Conservation (phyloP, 2,329 filamentous ascomycete genomes). For the Aspergillus hortae region DNA sequence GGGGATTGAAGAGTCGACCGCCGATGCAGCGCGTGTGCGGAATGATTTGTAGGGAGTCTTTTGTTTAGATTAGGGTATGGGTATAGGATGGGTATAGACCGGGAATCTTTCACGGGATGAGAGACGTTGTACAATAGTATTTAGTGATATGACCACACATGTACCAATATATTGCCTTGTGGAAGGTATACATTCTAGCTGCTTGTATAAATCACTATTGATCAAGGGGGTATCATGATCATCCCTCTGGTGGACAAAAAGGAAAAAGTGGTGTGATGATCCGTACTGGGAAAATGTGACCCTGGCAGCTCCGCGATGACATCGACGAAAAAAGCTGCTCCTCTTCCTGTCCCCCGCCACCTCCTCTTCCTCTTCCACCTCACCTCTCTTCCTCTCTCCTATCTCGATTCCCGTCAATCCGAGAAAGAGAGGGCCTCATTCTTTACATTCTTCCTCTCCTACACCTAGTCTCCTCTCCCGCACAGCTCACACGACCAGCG, state of each 20-base stretch:
- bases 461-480: not conserved
- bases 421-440: not conserved
- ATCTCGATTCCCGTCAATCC: not conserved
- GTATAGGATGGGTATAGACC: not conserved
- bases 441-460: not conserved
- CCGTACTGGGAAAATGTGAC: not conserved
- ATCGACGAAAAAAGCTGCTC: constrained; percentile 4
- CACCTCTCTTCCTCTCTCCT: not conserved
- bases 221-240: no score
- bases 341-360: constrained; percentile 9
- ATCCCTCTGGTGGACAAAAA: no score
- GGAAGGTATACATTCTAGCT: not conserved
- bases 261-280: not conserved
- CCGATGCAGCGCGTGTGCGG: constrained; percentile 42
- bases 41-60: constrained; percentile 19
- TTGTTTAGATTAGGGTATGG: not conserved
- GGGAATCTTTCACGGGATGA: not conserved
- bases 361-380: not conserved
- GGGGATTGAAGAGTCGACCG: constrained; percentile 25
- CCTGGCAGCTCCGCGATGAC: constrained; percentile 10
- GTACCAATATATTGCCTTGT: not conserved
- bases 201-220: no score
- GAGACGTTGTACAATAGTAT: not conserved
- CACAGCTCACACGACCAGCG: not conserved
- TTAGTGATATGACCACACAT: not conserved